These are phyloP conservation scores for Punica granatum DNA, from an alignment of 345 rosid genomes.

Conservation along the genomic window DNA sequence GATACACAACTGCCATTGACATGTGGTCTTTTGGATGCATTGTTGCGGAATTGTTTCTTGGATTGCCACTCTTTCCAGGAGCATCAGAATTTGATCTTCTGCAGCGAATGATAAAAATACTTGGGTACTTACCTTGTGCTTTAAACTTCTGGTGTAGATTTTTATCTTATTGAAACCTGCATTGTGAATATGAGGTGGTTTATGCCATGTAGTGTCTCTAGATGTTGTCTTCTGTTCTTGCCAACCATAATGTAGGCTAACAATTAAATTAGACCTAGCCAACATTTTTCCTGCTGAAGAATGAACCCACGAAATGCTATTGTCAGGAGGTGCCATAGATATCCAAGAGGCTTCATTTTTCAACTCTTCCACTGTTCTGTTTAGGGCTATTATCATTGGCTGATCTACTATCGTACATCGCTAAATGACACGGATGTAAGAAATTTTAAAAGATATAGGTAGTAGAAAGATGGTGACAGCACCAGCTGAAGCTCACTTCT, in stretches of 20 bases:
- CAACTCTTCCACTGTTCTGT: too few species aligned
- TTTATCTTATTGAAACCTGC: not conserved
- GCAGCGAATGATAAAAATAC: slow-evolving; percentile 81
- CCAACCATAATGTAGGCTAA: not conserved
- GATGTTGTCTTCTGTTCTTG: not conserved
- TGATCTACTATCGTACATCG: too few species aligned
- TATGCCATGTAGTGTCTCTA: not conserved
- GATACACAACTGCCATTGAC: slow-evolving; percentile 96
- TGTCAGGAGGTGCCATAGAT: too few species aligned
- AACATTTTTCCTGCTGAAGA: not conserved
- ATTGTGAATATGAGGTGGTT: not conserved
- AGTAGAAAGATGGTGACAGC: too few species aligned
- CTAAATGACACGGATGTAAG: not conserved
- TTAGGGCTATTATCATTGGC: too few species aligned
- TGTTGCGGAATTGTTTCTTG: slow-evolving; percentile 97
- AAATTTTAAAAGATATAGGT: not conserved
- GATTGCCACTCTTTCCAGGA: slow-evolving; percentile 97
- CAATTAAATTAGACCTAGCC: not conserved
- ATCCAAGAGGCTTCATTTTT: too few species aligned
- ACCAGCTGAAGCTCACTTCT: too few species aligned
- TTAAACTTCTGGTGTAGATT: slow-evolving; percentile 1
- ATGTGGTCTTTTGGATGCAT: slow-evolving; percentile 99
- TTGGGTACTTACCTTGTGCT: slow-evolving; percentile 56
- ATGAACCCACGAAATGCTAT: not conserved
- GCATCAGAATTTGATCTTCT: slow-evolving; percentile 96